Evolutionary conservation across 345 rosid genomes (phyloP), one percentile per base, ranked within the genome.

Genomic region (Salix udensis): DNA sequence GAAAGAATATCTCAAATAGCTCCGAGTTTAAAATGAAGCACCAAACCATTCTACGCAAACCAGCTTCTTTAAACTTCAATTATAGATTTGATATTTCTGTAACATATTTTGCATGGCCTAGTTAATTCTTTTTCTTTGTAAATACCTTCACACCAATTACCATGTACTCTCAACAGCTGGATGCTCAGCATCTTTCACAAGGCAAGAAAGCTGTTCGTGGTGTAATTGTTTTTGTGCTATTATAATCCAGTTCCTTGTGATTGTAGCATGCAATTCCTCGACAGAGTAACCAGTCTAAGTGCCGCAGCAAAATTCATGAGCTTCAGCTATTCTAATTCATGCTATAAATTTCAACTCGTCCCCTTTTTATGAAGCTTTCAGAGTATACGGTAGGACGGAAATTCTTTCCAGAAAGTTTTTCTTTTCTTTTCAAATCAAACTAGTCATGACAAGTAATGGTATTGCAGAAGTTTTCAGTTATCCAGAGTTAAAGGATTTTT

Each of bases 1-100:
- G 91, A 92, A 87, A 89, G 94, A 78, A 90, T 91, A 19, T 91
- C 97, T 48, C 86, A 82, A 79, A 88, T 77, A 24, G 84, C 90
- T 64, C 92, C 92, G 30, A 81, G 72, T 69, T 31, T 93, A 75
- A 86, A 90, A 69, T 95, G 88, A 87, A 68, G 23, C 7, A 24
- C 36, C 31, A 13, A 50, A 6, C 24, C 15, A 19, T 31, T 73
- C 34, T 11, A 30, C 5, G 6, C 21, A 64, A 19, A 16, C 26
- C 58, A 30, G 70, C 11, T 44, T 44, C 70, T 30, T 65, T 16
- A 28, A 21, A 26, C 28, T 74, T 30, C 19, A 24, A 30, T 7
- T 23, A 9, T 24, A 40, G 34, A 76, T 53, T 31, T 11, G 44
- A 40, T 40, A 40, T 40, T 12, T 66, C 18, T 53, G 67, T 40